Percentiles rank a stretch among this genome's conserved stretches.
Evolutionary conservation across 192 early-diverging fungal species (phyloP).

Genomic region (Geranomyces michiganensis): DNA sequence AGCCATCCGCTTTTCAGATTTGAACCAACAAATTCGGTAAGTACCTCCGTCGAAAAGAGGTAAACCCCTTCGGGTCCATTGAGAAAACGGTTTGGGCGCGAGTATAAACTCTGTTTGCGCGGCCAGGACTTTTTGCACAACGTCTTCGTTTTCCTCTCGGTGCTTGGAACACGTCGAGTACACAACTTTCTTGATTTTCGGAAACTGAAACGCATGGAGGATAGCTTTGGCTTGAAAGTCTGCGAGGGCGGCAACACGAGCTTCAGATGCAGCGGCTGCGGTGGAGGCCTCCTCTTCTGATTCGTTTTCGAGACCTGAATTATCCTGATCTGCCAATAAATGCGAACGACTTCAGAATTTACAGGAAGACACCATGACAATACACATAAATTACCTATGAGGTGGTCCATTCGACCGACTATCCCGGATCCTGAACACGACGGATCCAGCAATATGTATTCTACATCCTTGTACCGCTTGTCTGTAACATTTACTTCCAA

Average conservation of each 20-base stretch:
- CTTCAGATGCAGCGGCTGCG: conserved; percentile 18
- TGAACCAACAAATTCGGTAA: conserved; percentile 9
- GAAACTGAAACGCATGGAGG: conserved; percentile 79
- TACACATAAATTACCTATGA: conserved; percentile 58
- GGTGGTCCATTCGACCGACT: conserved; percentile 81
- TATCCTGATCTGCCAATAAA: conserved; percentile 1
- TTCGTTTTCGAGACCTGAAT: conserved; percentile 12
- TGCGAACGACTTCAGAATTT: neutral
- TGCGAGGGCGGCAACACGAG: conserved; percentile 71
- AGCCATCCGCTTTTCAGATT: conserved; percentile 21
- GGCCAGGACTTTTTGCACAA: conserved; percentile 74
- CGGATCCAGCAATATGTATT: conserved; percentile 92
- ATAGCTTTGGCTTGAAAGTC: conserved; percentile 85
- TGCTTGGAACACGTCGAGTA: conserved; percentile 99
- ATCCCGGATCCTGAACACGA: conserved; percentile 97
- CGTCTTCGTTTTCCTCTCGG: conserved; percentile 89
- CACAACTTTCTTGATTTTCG: conserved; percentile 76
- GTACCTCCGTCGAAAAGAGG: conserved; percentile 40
- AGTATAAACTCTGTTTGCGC: conserved; percentile 63
- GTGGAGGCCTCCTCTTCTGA: neutral
- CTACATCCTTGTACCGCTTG: conserved; percentile 60
- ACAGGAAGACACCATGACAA: neutral
- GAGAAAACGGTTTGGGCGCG: conserved; percentile 65
- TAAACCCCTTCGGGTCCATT: conserved; percentile 81
- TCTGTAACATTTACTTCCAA: conserved; percentile 73